phyloP scores from a whole-genome alignment of 345 rosid genomes.

The Dimocarpus longan region DNA sequence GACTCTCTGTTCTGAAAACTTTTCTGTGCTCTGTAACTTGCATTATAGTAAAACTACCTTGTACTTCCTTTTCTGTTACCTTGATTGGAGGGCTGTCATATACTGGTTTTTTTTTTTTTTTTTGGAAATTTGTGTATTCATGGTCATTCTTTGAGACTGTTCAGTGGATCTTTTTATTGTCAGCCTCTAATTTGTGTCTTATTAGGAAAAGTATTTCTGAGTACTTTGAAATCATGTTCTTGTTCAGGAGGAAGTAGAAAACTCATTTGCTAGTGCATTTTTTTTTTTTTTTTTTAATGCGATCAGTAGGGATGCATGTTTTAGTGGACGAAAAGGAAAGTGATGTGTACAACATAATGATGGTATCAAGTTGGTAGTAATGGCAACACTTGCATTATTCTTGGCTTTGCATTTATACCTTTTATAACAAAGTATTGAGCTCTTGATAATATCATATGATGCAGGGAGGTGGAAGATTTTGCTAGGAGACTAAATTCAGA shows the following conservation, averaged over 20 bases:
- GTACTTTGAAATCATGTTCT: not conserved
- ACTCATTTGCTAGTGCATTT: not conserved
- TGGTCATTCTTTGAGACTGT: not conserved
- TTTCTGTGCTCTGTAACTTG: not conserved
- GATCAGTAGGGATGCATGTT: not conserved
- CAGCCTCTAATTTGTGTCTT: not conserved
- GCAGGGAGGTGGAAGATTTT: slow-evolving; percentile 92
- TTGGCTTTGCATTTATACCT: not conserved
- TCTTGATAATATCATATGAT: not conserved
- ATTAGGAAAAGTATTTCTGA: not conserved
- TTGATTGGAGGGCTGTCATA: not conserved
- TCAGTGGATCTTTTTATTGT: not conserved
- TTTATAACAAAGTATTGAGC: not conserved
- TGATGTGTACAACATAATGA: not conserved
- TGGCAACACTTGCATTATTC: not conserved
- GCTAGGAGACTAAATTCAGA: slow-evolving; percentile 84
- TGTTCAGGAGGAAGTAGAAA: not conserved
- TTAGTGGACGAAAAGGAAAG: not conserved
- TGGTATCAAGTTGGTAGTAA: slow-evolving; percentile 1
- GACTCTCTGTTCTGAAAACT: not conserved
- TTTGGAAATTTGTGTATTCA: not conserved
- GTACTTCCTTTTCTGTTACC: not conserved
- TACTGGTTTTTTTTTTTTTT: no score
- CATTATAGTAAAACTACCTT: not conserved
- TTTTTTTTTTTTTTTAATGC: not conserved